Evolutionary conservation across 345 rosid genomes (phyloP).

Genomic region (Citrus hindsii): DNA sequence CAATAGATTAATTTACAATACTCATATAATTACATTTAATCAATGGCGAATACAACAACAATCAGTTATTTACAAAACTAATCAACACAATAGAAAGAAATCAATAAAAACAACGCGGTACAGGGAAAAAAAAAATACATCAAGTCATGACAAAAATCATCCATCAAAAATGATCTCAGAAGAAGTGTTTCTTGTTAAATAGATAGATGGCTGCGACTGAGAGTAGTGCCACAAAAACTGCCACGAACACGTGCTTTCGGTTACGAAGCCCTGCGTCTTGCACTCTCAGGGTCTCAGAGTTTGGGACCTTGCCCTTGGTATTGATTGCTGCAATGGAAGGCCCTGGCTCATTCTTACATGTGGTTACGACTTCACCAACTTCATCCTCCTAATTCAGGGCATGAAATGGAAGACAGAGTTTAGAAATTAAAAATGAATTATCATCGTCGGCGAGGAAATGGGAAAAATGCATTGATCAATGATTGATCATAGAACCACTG

Average conservation of each 20-base stretch:
- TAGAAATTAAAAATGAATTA: background rate
- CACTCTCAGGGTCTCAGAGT: background rate
- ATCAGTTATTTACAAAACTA: background rate
- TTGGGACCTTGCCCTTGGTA: background rate
- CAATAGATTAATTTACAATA: background rate
- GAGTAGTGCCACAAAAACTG: constrained; percentile 20
- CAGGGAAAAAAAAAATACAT: background rate
- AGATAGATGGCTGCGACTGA: constrained; percentile 15
- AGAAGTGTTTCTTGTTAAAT: constrained; percentile 5
- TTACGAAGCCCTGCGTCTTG: constrained; percentile 1
- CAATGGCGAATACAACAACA: background rate
- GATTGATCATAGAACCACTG: background rate
- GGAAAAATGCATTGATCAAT: background rate
- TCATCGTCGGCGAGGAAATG: background rate
- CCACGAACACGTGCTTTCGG: background rate
- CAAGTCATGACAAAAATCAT: background rate
- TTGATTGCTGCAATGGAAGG: constrained; percentile 1
- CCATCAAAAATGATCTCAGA: constrained; percentile 13
- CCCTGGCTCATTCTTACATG: background rate
- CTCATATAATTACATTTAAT: constrained; percentile 5
- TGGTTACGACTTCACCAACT: constrained; percentile 6
- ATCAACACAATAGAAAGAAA: background rate
- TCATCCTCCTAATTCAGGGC: constrained; percentile 35
- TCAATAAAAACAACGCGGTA: background rate
- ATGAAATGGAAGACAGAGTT: background rate